phyloP scores from a whole-genome alignment of 805 yeast genomes.

The Zygotorulaspora danielsina region DNA sequence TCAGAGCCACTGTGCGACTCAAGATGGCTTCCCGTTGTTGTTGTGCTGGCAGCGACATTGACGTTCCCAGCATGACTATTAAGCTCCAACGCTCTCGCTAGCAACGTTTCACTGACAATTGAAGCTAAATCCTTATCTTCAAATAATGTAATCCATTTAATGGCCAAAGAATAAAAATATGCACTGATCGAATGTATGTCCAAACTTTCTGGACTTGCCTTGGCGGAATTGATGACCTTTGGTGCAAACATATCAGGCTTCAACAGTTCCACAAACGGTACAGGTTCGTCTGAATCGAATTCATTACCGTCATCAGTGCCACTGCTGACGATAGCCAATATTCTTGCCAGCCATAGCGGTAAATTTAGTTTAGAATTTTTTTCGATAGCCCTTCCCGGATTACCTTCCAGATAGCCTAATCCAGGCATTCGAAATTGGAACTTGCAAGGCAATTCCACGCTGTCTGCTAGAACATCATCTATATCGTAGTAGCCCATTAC shows the following conservation, averaged over 20 bases:
- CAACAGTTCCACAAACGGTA: conserved; percentile 59
- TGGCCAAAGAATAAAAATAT: conserved; percentile 64
- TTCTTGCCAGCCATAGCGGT: conserved; percentile 86
- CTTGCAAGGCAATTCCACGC: conserved; percentile 70
- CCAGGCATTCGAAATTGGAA: conserved; percentile 79
- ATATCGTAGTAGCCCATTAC: conserved; percentile 59
- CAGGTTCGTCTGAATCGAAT: conserved; percentile 23
- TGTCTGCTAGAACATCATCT: conserved; percentile 70
- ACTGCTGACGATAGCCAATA: conserved; percentile 52
- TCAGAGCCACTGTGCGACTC: background rate
- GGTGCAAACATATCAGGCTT: conserved; percentile 66
- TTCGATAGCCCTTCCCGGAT: conserved; percentile 55
- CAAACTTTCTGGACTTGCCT: conserved; percentile 61
- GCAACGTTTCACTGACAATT: conserved; percentile 49
- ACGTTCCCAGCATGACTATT: conserved; percentile 55
- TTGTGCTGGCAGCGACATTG: conserved; percentile 7
- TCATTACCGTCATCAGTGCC: conserved; percentile 31
- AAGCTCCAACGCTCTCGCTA: conserved; percentile 63
- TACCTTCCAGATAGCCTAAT: conserved; percentile 80
- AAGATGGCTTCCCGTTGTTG: conserved; percentile 2
- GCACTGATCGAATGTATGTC: conserved; percentile 64
- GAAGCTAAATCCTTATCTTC: conserved; percentile 59
- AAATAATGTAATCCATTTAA: conserved; percentile 73
- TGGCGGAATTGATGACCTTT: conserved; percentile 75
- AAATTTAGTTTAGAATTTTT: conserved; percentile 64